Conservation (phyloP, 306 rosid genomes). For the Rosa chinensis region DNA sequence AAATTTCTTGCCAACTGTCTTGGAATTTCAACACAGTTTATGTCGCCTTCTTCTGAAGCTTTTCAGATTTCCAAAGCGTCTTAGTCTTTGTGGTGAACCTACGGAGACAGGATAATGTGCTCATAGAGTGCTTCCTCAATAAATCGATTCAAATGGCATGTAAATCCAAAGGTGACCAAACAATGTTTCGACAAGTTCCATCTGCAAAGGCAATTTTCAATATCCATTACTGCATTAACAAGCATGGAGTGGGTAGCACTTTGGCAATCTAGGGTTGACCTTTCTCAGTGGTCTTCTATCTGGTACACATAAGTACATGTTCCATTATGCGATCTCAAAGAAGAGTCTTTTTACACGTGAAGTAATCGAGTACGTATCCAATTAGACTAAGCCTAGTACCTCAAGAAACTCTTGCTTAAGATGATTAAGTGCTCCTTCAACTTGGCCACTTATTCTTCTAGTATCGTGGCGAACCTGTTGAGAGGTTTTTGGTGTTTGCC, state of each 20-base stretch:
- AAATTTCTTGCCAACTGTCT: neutral
- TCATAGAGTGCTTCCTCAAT: neutral
- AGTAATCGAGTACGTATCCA: neutral
- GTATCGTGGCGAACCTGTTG: slow-evolving; percentile 39
- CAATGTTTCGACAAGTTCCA: slow-evolving; percentile 5
- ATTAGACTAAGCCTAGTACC: slow-evolving; percentile 4
- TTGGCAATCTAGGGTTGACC: slow-evolving; percentile 28
- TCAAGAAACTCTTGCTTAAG: neutral
- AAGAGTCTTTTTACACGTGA: slow-evolving; percentile 10
- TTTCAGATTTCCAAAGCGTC: slow-evolving; percentile 6
- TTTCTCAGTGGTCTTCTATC: slow-evolving; percentile 24
- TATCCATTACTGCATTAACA: slow-evolving; percentile 14
- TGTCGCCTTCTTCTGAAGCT: neutral
- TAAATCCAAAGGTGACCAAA: neutral
- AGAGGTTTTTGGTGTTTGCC: slow-evolving; percentile 31
- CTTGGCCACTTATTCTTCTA: slow-evolving; percentile 42
- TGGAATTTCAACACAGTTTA: neutral
- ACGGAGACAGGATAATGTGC: neutral
- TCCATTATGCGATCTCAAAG: neutral
- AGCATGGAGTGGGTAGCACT: slow-evolving; percentile 19
- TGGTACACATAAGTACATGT: slow-evolving; percentile 33
- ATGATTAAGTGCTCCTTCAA: slow-evolving; percentile 41
- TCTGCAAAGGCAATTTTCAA: slow-evolving; percentile 10
- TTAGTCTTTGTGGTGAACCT: neutral
- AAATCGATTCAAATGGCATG: neutral